These are phyloP conservation scores for Rhizopogon rudus DNA, from an alignment of 768 basidiomycete genomes.

Conservation along the genomic window DNA sequence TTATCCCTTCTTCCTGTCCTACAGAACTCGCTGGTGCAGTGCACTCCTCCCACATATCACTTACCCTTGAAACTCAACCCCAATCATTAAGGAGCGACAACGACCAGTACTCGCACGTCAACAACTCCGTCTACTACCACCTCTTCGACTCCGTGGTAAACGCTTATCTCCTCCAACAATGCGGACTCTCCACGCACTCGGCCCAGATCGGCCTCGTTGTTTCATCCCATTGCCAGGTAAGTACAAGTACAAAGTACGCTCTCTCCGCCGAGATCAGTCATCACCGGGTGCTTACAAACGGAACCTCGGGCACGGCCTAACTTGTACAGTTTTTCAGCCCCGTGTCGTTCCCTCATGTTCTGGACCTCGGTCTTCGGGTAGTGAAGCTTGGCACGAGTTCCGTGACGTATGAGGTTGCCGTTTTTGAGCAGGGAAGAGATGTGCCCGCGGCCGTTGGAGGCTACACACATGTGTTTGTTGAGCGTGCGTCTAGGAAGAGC, in stretches of 20 bases:
- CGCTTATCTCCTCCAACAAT: slow-evolving; percentile 66
- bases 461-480: slow-evolving; percentile 86
- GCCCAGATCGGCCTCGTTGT: slow-evolving; percentile 71
- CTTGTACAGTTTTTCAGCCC: slow-evolving; percentile 61
- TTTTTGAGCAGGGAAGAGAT: slow-evolving; percentile 43
- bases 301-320: not conserved
- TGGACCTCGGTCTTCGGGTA: slow-evolving; percentile 69
- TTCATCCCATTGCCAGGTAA: slow-evolving; percentile 66
- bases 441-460: slow-evolving; percentile 41
- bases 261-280: not conserved
- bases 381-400: slow-evolving; percentile 68
- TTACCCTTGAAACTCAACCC: not conserved
- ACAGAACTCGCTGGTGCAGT: slow-evolving; percentile 65
- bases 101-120: slow-evolving; percentile 79
- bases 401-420: slow-evolving; percentile 74
- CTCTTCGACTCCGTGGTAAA: slow-evolving; percentile 82
- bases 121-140: slow-evolving; percentile 79
- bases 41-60: slow-evolving; percentile 3
- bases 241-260: slow-evolving; percentile 1
- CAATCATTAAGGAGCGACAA: slow-evolving; percentile 68
- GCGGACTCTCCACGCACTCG: slow-evolving; percentile 49
- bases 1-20: slow-evolving; percentile 55
- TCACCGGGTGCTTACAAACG: not conserved
- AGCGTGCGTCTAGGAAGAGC: slow-evolving; percentile 53
- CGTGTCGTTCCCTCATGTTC: slow-evolving; percentile 64